Evolutionary conservation across 2,329 filamentous ascomycete genomes (phyloP), one percentile per base, ranked within the genome.

Genomic region (Botrytis aclada): DNA sequence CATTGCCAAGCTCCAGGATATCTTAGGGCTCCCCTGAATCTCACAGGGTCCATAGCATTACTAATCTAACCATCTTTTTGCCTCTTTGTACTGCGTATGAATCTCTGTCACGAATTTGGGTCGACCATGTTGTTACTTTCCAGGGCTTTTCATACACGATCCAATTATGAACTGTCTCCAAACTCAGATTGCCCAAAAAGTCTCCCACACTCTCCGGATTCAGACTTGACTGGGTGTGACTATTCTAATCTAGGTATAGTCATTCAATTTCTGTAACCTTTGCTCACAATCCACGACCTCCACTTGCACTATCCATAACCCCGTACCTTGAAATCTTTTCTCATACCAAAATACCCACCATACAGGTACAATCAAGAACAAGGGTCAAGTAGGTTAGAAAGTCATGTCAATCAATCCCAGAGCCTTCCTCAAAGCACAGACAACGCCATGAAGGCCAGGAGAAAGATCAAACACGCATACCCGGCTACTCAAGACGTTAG

Each of bases 401-500:
- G 69, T 22, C 41, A 37, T 39, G 39, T 22, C 39, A 43, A 60
- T 22, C 39, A 43, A 60, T 60, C 34, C 51, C 37, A 20, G 7
- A 34, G 41, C 29, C 25, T 45, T 29, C 32, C 16, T 37, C 45
- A 51, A 39, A 61, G 74, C 76, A 75, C 73, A 74, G 74, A 77
- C 76, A 41, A 54, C 74, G 74, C 76, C 76, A 74, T 78, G 74
- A 73, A 71, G 65, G 62, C 62, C 61, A 32, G 39, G 39, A 39
- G 58, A 54, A 72, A 69, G 51, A 58, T 67, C 70, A 72, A 72
- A 72, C 70, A 47, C 56, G 51, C 69, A 69, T 64, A 39, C 43
- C 32, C 43, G 32, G 69, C 73, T 74, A 70, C 73, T 73, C 69
- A 69, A 65, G 72, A 72, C 75, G 74, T 75, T 74, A 73, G 70